Evolutionary conservation across 2,329 filamentous ascomycete genomes (phyloP).

Genomic region (Cladosporium austrohemisphaericum): DNA sequence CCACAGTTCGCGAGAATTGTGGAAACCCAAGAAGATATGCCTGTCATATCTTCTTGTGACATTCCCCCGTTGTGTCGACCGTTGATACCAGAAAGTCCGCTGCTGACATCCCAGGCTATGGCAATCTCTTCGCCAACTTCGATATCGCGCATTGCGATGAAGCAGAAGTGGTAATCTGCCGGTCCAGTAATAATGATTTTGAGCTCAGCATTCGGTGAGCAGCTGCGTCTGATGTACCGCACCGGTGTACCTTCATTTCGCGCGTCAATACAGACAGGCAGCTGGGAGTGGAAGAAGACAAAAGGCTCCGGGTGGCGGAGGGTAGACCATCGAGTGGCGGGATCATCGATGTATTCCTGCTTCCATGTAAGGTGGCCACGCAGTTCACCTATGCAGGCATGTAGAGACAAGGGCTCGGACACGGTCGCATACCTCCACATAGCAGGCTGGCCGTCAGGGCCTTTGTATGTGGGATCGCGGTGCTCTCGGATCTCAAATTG

Average conservation of each 20-base stretch:
- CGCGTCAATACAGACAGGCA: slow-evolving; percentile 92
- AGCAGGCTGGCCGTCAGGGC: slow-evolving; percentile 54
- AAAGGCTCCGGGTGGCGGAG: slow-evolving; percentile 51
- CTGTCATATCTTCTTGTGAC: slow-evolving; percentile 23
- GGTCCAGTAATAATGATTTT: slow-evolving; percentile 78
- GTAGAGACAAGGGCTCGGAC: slow-evolving; percentile 47
- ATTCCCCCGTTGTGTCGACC: slow-evolving; percentile 18
- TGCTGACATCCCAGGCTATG: slow-evolving; percentile 51
- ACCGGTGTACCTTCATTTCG: slow-evolving; percentile 79
- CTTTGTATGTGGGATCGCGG: slow-evolving; percentile 46
- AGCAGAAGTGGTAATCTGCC: slow-evolving; percentile 86
- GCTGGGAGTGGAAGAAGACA: slow-evolving; percentile 69
- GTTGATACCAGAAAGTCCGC: slow-evolving; percentile 22
- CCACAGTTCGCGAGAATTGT: slow-evolving; percentile 72
- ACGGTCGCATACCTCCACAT: slow-evolving; percentile 67
- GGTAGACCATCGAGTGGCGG: slow-evolving; percentile 45
- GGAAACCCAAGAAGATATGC: slow-evolving; percentile 53
- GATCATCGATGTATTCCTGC: slow-evolving; percentile 46
- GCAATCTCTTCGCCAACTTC: slow-evolving; percentile 66
- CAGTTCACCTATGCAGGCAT: slow-evolving; percentile 65
- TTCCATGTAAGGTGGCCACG: slow-evolving; percentile 54
- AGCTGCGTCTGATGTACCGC: slow-evolving; percentile 88
- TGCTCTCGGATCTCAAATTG: slow-evolving; percentile 51
- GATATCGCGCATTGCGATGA: slow-evolving; percentile 79
- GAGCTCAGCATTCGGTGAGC: slow-evolving; percentile 80